Conservation (phyloP, 352 stramenopile genomes). For the Phytophthora cactorum region DNA sequence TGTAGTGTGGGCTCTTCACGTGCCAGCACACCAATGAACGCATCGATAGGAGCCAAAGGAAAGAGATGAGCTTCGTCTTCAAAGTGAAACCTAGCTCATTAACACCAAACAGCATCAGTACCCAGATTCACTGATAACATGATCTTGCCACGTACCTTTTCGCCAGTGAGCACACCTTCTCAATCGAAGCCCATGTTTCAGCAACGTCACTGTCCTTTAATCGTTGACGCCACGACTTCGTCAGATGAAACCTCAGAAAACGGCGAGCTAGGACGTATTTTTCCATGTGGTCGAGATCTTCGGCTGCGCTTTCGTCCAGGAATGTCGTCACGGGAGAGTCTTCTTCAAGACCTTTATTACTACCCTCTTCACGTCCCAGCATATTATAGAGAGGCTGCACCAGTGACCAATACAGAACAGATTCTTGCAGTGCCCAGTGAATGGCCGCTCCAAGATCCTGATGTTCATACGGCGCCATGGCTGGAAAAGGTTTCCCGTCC, state of each 20-base stretch:
- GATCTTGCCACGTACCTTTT: constrained; percentile 41
- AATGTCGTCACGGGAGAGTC: constrained; percentile 14
- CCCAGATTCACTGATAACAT: background rate
- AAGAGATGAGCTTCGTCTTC: constrained; percentile 78
- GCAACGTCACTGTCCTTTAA: constrained; percentile 29
- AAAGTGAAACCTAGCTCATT: constrained; percentile 46
- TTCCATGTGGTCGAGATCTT: constrained; percentile 61
- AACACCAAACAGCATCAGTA: constrained; percentile 4
- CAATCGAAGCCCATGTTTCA: constrained; percentile 37
- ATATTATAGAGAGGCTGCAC: constrained; percentile 36
- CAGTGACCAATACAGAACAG: constrained; percentile 48
- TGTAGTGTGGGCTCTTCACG: constrained; percentile 39
- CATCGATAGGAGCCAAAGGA: constrained; percentile 49
- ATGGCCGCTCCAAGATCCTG: constrained; percentile 84
- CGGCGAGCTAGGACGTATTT: constrained; percentile 62
- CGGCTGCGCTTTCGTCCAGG: constrained; percentile 26
- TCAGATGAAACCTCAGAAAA: constrained; percentile 58
- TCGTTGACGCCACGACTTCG: constrained; percentile 27
- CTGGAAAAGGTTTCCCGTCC: constrained; percentile 21
- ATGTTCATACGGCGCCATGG: constrained; percentile 63
- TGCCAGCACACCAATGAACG: constrained; percentile 41
- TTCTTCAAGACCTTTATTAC: constrained; percentile 2
- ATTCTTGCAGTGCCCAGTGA: constrained; percentile 67
- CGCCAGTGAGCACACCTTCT: constrained; percentile 52
- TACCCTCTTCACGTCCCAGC: constrained; percentile 3